A percentile compares a stretch with the other conserved stretches of the same genome.
These are phyloP conservation scores for Hypoxylon perforatum DNA, from an alignment of 495 filamentous ascomycete genomes.

Conservation along the genomic window DNA sequence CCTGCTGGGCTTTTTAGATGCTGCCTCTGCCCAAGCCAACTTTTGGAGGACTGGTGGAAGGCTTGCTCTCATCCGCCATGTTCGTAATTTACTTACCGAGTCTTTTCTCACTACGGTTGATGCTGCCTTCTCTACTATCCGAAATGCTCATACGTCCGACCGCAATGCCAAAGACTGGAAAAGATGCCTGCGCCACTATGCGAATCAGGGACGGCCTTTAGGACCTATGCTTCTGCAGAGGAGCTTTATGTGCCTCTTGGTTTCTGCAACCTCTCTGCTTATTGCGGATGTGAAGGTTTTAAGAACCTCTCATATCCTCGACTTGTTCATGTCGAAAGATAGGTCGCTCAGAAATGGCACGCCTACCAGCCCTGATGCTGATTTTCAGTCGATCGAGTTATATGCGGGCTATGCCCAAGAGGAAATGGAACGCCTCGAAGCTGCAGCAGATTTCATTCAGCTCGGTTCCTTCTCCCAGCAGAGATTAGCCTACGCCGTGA, in stretches of 20 bases:
- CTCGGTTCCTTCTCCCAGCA: slow-evolving; percentile 89
- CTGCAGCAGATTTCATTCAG: slow-evolving; percentile 86
- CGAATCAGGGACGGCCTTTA: slow-evolving; percentile 78
- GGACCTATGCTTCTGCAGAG: slow-evolving; percentile 93
- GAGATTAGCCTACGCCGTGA: slow-evolving; percentile 84
- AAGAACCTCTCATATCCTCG: slow-evolving; percentile 73
- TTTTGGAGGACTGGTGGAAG: slow-evolving; percentile 83
- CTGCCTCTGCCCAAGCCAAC: slow-evolving; percentile 75
- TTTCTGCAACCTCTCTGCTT: slow-evolving; percentile 79
- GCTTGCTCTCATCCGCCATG: slow-evolving; percentile 71
- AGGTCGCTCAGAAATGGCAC: slow-evolving; percentile 51
- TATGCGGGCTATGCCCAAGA: slow-evolving; percentile 80
- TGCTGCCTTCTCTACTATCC: slow-evolving; percentile 85
- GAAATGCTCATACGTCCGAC: slow-evolving; percentile 66
- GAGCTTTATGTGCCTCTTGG: slow-evolving; percentile 84
- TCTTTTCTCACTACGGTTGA: slow-evolving; percentile 85
- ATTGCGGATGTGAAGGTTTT: slow-evolving; percentile 68
- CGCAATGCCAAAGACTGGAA: slow-evolving; percentile 78
- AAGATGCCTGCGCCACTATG: slow-evolving; percentile 82
- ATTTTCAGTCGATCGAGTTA: slow-evolving; percentile 70
- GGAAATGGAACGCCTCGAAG: slow-evolving; percentile 86
- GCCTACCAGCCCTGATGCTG: slow-evolving; percentile 54
- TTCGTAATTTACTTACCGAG: slow-evolving; percentile 81
- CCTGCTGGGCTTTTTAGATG: slow-evolving; percentile 86
- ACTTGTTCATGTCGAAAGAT: slow-evolving; percentile 73